phyloP scores from a whole-genome alignment of 495 filamentous ascomycete species.

The Amorphotheca resinae region DNA sequence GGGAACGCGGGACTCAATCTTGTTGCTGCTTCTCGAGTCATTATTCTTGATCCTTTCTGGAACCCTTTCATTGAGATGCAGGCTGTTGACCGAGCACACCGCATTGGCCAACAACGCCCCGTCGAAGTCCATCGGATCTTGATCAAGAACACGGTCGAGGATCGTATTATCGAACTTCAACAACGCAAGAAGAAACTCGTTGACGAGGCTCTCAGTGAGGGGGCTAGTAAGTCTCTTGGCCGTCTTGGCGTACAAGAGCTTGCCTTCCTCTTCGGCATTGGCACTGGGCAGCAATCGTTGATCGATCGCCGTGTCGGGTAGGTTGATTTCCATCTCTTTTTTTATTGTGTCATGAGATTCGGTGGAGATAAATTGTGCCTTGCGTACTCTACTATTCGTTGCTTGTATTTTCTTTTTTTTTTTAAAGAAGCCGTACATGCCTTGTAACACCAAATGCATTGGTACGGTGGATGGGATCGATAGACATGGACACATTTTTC shows the following conservation, averaged over 20 bases:
- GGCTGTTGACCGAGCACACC: slow-evolving; percentile 85
- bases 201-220: slow-evolving; percentile 72
- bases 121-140: slow-evolving; percentile 77
- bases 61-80: slow-evolving; percentile 94
- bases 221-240: slow-evolving; percentile 16
- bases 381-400: not conserved
- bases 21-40: slow-evolving; percentile 72
- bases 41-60: slow-evolving; percentile 94
- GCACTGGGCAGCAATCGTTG: not conserved
- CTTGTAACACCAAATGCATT: not conserved
- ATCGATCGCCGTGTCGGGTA: not conserved
- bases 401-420: not conserved
- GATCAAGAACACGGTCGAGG: slow-evolving; percentile 71
- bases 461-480: not conserved
- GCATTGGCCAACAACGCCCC: slow-evolving; percentile 65
- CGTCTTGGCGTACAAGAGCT: slow-evolving; percentile 16
- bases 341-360: not conserved
- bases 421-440: not conserved
- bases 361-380: no score
- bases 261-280: slow-evolving; percentile 18
- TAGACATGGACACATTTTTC: not conserved
- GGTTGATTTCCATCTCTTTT: not conserved
- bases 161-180: slow-evolving; percentile 78
- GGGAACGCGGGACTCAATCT: slow-evolving; percentile 90
- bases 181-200: slow-evolving; percentile 72